phyloP scores from a whole-genome alignment of 306 rosid genomes.

The Phaseolus lunatus region DNA sequence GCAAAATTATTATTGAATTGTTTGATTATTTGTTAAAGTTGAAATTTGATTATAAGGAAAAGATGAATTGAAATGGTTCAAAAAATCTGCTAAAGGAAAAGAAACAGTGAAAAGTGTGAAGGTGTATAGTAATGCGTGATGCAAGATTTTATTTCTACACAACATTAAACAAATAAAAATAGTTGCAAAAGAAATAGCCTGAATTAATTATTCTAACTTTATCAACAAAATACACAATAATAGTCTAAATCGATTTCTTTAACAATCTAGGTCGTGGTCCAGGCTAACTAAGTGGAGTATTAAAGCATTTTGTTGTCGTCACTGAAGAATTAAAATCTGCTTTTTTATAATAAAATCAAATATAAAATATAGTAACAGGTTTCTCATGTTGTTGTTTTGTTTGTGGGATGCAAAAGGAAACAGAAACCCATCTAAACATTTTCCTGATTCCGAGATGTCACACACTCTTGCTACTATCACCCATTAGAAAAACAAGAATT shows the following conservation, averaged over 20 bases:
- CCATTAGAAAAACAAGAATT: not conserved
- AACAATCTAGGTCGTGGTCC: not conserved
- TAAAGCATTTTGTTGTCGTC: constrained; percentile 25
- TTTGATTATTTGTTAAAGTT: too few species aligned
- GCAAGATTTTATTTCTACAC: constrained; percentile 36
- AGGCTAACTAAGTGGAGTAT: not conserved
- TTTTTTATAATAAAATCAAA: constrained; percentile 20
- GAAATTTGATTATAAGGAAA: too few species aligned
- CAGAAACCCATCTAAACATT: constrained; percentile 46
- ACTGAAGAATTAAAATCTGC: not conserved
- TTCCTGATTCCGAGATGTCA: constrained; percentile 46
- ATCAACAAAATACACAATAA: not conserved
- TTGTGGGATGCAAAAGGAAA: constrained; percentile 30
- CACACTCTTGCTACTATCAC: constrained; percentile 31
- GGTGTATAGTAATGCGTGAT: constrained; percentile 24
- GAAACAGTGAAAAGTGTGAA: constrained; percentile 10
- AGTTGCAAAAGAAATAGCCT: not conserved
- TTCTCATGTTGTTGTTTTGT: not conserved
- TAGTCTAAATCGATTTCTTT: not conserved
- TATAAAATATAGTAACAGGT: not conserved
- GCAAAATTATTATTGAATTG: too few species aligned
- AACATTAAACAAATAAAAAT: not conserved
- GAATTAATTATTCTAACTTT: constrained; percentile 30
- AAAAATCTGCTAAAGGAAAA: not conserved
- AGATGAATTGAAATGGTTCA: not conserved